Evolutionary conservation across 2,329 filamentous ascomycete species (phyloP).

Genomic region (Macrophomina phaseolina): DNA sequence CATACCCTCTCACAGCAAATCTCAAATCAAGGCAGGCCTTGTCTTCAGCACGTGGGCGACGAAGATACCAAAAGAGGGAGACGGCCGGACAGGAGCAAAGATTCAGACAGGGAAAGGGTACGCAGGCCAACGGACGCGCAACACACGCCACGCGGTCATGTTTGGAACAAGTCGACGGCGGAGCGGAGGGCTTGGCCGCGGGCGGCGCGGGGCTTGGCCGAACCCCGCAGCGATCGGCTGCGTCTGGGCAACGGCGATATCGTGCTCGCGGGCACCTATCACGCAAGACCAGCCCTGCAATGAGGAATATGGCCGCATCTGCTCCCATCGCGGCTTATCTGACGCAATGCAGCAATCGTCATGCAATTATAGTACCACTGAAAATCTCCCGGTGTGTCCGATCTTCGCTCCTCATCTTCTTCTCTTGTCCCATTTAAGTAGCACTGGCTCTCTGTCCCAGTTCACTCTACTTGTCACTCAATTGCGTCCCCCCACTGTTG

Average conservation of each 20-base stretch:
- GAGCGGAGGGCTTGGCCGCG: slow-evolving; percentile 20
- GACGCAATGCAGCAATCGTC: slow-evolving; percentile 21
- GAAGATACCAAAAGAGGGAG: neutral
- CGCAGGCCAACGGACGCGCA: neutral
- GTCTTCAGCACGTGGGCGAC: neutral
- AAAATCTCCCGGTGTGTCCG: slow-evolving; percentile 5
- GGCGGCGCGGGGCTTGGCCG: slow-evolving; percentile 12
- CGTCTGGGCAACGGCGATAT: slow-evolving; percentile 21
- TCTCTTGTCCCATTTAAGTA: slow-evolving; percentile 12
- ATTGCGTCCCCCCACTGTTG: slow-evolving; percentile 3
- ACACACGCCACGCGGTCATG: neutral
- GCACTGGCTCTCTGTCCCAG: neutral
- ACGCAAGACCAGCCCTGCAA: slow-evolving; percentile 26
- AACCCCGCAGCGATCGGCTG: slow-evolving; percentile 24
- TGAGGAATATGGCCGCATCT: slow-evolving; percentile 12
- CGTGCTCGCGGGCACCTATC: slow-evolving; percentile 23
- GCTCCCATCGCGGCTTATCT: slow-evolving; percentile 4
- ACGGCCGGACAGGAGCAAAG: neutral
- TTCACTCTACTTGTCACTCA: slow-evolving; percentile 5
- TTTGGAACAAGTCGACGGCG: neutral
- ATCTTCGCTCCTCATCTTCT: slow-evolving; percentile 2
- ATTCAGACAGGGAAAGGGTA: neutral
- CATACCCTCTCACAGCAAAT: neutral
- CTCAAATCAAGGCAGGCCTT: neutral
- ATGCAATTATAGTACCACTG: slow-evolving; percentile 17